Evolutionary conservation across 2,329 filamentous ascomycete genomes (phyloP).

Genomic region (Rhytidhysteron rufulum): DNA sequence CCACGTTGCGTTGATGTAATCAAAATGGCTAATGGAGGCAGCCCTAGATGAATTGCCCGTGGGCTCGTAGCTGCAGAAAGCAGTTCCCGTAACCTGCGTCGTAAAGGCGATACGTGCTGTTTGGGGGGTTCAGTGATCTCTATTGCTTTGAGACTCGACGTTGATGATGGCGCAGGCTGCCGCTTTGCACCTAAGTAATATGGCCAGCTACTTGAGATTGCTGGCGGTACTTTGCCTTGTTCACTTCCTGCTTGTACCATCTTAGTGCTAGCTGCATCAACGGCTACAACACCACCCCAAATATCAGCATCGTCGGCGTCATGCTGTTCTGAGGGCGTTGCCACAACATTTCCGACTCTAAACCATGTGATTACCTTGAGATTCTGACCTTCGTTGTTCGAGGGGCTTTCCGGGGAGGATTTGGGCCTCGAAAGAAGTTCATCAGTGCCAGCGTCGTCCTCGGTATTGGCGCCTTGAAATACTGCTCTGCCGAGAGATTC

Average conservation of each 20-base stretch:
- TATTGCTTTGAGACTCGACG: slow-evolving; percentile 58
- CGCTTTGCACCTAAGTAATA: slow-evolving; percentile 81
- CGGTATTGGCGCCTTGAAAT: slow-evolving; percentile 65
- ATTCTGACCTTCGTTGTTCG: slow-evolving; percentile 11
- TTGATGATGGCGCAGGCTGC: slow-evolving; percentile 51
- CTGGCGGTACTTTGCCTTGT: slow-evolving; percentile 73
- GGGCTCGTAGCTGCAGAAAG: slow-evolving; percentile 85
- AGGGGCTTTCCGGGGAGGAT: slow-evolving; percentile 25
- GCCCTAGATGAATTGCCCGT: slow-evolving; percentile 77
- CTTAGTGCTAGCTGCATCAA: slow-evolving; percentile 81
- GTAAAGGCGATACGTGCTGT: slow-evolving; percentile 42
- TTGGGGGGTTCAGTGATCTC: slow-evolving; percentile 36
- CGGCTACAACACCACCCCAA: slow-evolving; percentile 83
- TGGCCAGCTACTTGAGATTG: slow-evolving; percentile 75
- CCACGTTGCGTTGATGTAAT: slow-evolving; percentile 88
- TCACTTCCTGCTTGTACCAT: slow-evolving; percentile 91
- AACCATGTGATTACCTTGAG: slow-evolving; percentile 75
- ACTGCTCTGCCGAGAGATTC: slow-evolving; percentile 77
- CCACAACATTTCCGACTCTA: slow-evolving; percentile 70
- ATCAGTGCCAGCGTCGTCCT: slow-evolving; percentile 63
- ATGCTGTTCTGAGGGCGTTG: slow-evolving; percentile 48
- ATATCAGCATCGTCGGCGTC: slow-evolving; percentile 62
- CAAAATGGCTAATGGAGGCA: slow-evolving; percentile 84
- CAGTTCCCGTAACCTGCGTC: slow-evolving; percentile 71
- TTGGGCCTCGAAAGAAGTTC: slow-evolving; percentile 49